phyloP scores from a whole-genome alignment of 192 early-diverging fungal genomes.

The Mortierella claussenii region DNA sequence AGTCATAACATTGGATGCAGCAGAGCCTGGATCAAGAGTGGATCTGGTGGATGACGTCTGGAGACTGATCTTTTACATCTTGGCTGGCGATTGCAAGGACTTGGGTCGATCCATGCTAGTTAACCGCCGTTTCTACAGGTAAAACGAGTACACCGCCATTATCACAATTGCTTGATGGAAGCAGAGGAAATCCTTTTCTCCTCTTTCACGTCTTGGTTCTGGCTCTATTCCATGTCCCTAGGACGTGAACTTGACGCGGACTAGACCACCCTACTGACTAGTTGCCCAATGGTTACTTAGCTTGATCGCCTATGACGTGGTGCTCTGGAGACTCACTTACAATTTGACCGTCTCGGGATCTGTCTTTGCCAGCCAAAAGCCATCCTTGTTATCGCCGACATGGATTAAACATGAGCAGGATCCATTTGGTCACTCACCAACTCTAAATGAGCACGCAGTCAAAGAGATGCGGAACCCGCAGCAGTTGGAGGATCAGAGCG shows the following conservation, averaged over 20 bases:
- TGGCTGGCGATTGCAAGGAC: conserved; percentile 33
- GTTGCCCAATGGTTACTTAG: conserved; percentile 4
- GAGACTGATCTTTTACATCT: conserved; percentile 33
- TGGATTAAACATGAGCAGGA: conserved; percentile 10
- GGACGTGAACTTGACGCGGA: background rate
- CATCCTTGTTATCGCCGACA: conserved; percentile 8
- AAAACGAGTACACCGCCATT: background rate
- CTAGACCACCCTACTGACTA: background rate
- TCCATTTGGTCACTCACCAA: background rate
- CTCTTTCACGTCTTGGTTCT: too few relatives aligned
- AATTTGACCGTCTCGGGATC: conserved; percentile 44
- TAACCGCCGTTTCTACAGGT: conserved; percentile 34
- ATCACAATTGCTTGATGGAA: background rate
- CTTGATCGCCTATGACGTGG: conserved; percentile 35
- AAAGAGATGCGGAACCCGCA: too few relatives aligned
- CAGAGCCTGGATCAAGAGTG: background rate
- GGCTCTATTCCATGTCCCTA: conserved; percentile 10
- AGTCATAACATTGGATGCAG: too few relatives aligned
- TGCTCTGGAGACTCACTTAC: conserved; percentile 38
- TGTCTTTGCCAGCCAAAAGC: conserved; percentile 32
- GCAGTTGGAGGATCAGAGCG: too few relatives aligned
- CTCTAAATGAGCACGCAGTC: too few relatives aligned
- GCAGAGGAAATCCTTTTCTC: too few relatives aligned
- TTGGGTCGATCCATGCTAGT: conserved; percentile 35
- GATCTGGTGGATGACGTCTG: conserved; percentile 46